These are phyloP conservation scores for Microstegium vimineum DNA, from an alignment of 176 grass and related monocot genomes.

Conservation along the genomic window DNA sequence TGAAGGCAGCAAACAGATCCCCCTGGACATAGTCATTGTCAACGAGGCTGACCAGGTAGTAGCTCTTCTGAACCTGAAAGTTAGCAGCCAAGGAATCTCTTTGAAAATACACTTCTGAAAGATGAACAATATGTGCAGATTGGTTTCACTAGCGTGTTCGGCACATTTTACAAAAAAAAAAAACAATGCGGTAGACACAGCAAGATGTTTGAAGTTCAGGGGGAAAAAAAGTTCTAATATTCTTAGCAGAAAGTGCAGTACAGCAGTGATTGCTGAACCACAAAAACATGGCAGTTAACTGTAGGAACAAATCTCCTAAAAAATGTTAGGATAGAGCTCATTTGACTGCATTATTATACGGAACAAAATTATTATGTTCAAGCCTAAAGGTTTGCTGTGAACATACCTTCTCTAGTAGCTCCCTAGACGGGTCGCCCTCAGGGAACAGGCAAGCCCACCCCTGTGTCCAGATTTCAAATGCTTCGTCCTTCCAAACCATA, in stretches of 20 bases:
- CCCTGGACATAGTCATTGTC: slow-evolving; percentile 80
- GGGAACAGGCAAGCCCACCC: slow-evolving; percentile 60
- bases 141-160: neutral
- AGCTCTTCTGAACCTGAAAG: slow-evolving; percentile 56
- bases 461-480: slow-evolving; percentile 80
- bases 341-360: neutral
- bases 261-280: neutral
- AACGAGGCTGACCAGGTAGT: slow-evolving; percentile 71
- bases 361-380: neutral
- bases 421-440: slow-evolving; percentile 62
- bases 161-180: neutral
- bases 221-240: no score
- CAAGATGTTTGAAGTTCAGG: neutral
- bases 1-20: slow-evolving; percentile 67
- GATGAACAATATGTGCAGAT: neutral
- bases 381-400: neutral
- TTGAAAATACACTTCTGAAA: neutral
- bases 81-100: neutral
- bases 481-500: slow-evolving; percentile 88
- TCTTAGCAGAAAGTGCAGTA: neutral
- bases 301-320: neutral
- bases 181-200: neutral
- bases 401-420: slow-evolving; percentile 66
- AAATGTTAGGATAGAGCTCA: neutral
- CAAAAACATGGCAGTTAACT: neutral